Evolutionary conservation across 1,284 basidiomycete genomes (phyloP), one percentile per base, ranked within the genome.

Genomic region (Phlebopus sp.): DNA sequence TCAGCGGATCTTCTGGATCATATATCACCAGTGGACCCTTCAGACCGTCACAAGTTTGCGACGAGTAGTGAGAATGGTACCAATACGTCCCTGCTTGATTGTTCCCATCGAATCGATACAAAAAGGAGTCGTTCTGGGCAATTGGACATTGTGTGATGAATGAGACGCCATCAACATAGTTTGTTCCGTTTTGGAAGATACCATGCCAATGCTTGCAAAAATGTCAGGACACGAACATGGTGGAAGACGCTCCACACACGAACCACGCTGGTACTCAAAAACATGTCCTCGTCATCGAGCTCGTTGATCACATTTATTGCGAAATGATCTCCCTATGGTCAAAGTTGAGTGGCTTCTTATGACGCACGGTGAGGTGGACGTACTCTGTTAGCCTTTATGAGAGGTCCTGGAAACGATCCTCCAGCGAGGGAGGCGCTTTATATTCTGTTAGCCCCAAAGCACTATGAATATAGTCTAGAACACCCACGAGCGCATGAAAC

Each of bases 91-190:
- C 70, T n/a, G 62, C 57, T 49, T 67, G 69, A 35, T 59, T 59
- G 27, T 18, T 27, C 1, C 59, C 56, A 1, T 51, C 53, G 36
- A 71, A 72, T 37, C 51, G 54, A 57, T 77, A 68, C 9, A 68
- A 66, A 56, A 72, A 76, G 9, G 63, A 62, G n/a, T 52, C 31
- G 5, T 68, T 69, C 10, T 70, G 58, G 10, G 63, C 51, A 39
- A 76, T 74, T 0, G 77, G 75, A 37, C 77, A 79, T 55, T 75
- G 74, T 25, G 73, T 69, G n/a, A 75, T 60, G 32, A 67, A 62
- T 0, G 60, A 43, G 36, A 44, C 35, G 1, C 59, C 61, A 13
- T 69, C 66, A 9, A 38, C 53, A 44, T 58, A 52, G 30, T 61
- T 57, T 27, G 59, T 60, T 5, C 57, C 47, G 2, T 59, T 52